These are phyloP conservation scores for Lentinula detonsa DNA, from an alignment of 768 basidiomycete species.

Conservation along the genomic window DNA sequence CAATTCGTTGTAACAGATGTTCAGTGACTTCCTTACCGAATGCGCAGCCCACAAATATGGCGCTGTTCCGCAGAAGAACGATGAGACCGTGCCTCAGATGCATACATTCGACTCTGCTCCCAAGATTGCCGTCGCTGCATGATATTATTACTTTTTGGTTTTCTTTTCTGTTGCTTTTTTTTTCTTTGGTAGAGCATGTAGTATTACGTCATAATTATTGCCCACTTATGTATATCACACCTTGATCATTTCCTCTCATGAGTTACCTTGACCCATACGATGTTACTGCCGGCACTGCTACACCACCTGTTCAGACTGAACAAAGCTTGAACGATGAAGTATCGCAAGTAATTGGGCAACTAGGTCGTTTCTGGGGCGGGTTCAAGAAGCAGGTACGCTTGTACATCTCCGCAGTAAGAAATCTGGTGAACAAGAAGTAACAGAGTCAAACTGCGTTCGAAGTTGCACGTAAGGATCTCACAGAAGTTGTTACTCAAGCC, in stretches of 20 bases:
- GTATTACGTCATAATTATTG: not conserved
- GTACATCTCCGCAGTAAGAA: not conserved
- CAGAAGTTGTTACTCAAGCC: constrained; percentile 70
- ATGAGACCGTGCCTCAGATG: constrained; percentile 17
- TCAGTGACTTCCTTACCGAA: constrained; percentile 83
- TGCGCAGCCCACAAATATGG: constrained; percentile 57
- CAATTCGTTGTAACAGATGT: constrained; percentile 56
- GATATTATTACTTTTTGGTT: not conserved
- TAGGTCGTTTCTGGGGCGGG: constrained; percentile 86
- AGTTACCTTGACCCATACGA: constrained; percentile 74
- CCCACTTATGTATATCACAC: not conserved
- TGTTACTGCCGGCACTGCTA: constrained; percentile 35
- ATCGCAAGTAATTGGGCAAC: constrained; percentile 79
- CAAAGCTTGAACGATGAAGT: constrained; percentile 83
- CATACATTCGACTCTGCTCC: constrained; percentile 18
- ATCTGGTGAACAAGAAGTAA: not conserved
- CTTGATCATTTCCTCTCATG: constrained; percentile 32
- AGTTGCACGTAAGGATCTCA: constrained; percentile 66
- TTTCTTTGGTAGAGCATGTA: not conserved
- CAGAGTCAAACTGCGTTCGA: constrained; percentile 69
- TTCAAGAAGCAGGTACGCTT: constrained; percentile 79
- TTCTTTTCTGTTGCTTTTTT: not conserved
- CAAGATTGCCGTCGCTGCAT: constrained; percentile 22
- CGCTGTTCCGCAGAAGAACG: constrained; percentile 15
- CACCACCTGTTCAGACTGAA: constrained; percentile 39